These are phyloP conservation scores for Heliamphora pulchella DNA, from an alignment of 179 eudicot species.

Conservation along the genomic window DNA sequence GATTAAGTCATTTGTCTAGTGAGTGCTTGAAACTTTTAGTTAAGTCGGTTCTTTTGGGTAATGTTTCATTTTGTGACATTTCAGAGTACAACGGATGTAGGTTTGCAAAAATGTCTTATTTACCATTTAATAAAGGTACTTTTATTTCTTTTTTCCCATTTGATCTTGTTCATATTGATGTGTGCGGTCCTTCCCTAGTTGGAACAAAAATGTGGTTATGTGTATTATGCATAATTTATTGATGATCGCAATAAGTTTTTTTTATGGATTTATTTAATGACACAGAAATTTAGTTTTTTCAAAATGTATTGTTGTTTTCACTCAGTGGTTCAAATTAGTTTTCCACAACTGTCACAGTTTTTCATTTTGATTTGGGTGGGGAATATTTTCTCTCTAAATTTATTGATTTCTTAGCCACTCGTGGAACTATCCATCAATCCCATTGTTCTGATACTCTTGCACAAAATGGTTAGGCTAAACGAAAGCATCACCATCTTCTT, in stretches of 20 bases:
- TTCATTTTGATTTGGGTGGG: neutral
- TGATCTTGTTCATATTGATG: neutral
- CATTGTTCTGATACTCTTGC: neutral
- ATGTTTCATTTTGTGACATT: neutral
- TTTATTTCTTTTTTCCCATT: neutral
- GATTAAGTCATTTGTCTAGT: neutral
- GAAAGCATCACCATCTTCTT: neutral
- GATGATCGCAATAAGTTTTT: neutral
- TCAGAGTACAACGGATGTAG: neutral
- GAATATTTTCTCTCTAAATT: neutral
- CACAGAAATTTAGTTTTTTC: neutral
- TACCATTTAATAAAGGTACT: neutral
- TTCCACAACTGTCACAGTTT: neutral
- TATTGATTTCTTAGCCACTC: neutral
- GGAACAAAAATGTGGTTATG: neutral
- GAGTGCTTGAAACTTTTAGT: neutral
- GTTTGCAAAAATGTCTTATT: neutral
- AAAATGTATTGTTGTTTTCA: neutral
- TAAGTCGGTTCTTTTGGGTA: neutral
- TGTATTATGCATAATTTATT: neutral
- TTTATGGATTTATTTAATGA: no score
- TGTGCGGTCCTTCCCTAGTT: neutral
- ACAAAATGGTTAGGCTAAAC: neutral
- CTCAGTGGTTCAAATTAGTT: neutral
- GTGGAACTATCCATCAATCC: neutral